Percentiles rank a stretch among this genome's conserved stretches.
Evolutionary conservation across 805 yeast genomes (phyloP).

Genomic region (Saturnispora gosingensis): DNA sequence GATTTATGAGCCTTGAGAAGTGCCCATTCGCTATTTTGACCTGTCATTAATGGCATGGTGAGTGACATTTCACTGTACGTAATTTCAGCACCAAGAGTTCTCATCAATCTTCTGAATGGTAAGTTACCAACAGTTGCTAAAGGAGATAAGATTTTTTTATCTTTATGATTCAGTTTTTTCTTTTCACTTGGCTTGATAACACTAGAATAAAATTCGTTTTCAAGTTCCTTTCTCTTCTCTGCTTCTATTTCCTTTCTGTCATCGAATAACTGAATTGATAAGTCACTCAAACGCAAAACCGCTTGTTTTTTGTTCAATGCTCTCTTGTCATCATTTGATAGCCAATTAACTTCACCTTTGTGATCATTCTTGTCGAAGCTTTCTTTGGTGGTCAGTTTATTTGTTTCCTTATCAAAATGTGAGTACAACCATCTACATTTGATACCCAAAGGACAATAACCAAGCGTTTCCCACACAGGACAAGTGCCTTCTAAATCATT

Average conservation of each 20-base stretch:
- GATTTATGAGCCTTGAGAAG: conserved; percentile 76
- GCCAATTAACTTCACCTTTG: conserved; percentile 54
- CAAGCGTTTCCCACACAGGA: conserved; percentile 75
- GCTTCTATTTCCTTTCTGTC: conserved; percentile 39
- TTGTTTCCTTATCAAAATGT: conserved; percentile 47
- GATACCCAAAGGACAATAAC: conserved; percentile 86
- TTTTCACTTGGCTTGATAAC: conserved; percentile 76
- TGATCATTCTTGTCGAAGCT: conserved; percentile 26
- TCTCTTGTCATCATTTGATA: conserved; percentile 37
- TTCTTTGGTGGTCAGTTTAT: conserved; percentile 35
- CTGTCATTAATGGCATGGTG: conserved; percentile 76
- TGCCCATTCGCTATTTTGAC: conserved; percentile 96
- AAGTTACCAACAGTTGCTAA: conserved; percentile 95
- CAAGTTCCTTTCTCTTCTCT: conserved; percentile 27
- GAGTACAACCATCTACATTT: conserved; percentile 86
- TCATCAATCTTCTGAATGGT: conserved; percentile 92
- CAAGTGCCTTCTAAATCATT: conserved; percentile 69
- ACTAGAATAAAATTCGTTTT: conserved; percentile 59
- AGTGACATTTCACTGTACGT: conserved; percentile 96
- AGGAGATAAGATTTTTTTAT: conserved; percentile 87
- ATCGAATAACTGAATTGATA: conserved; percentile 34
- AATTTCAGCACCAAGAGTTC: conserved; percentile 79
- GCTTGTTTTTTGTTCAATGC: conserved; percentile 53
- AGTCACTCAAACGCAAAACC: conserved; percentile 47
- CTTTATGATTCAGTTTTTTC: conserved; percentile 54